Evolutionary conservation across 495 filamentous ascomycete species (phyloP).

Genomic region (Hypoxylon intermedium): DNA sequence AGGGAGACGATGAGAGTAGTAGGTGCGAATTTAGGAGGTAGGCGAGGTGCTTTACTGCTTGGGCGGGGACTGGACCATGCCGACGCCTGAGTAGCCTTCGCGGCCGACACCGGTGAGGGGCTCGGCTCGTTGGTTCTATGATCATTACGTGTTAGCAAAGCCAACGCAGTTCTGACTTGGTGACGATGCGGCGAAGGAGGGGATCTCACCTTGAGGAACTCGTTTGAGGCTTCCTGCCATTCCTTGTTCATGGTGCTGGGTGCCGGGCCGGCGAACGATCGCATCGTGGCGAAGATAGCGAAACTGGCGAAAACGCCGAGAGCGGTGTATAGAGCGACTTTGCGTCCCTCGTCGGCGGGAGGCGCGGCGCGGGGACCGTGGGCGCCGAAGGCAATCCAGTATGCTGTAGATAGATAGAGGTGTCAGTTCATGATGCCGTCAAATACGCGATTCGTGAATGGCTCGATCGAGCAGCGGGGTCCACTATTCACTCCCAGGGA

Average conservation of each 20-base stretch:
- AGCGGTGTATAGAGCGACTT: constrained; percentile 72
- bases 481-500: constrained; percentile 26
- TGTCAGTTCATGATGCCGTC: constrained; percentile 31
- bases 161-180: too few species aligned
- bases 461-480: constrained; percentile 29
- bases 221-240: constrained; percentile 90
- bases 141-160: constrained; percentile 41
- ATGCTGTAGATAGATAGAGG: constrained; percentile 70
- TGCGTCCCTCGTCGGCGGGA: constrained; percentile 82
- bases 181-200: not conserved
- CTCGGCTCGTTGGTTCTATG: constrained; percentile 85
- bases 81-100: constrained; percentile 79
- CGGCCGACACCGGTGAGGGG: constrained; percentile 86
- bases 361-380: constrained; percentile 86
- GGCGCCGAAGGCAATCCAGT: constrained; percentile 97
- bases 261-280: constrained; percentile 67
- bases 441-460: constrained; percentile 34
- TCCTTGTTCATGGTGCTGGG: constrained; percentile 94
- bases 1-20: constrained; percentile 9
- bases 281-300: constrained; percentile 69
- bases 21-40: constrained; percentile 1
- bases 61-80: constrained; percentile 76
- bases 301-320: constrained; percentile 67
- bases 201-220: constrained; percentile 78
- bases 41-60: constrained; percentile 42